These are phyloP conservation scores for Tetrapisispora taiwanensis DNA, from an alignment of 805 yeast species.

Conservation along the genomic window DNA sequence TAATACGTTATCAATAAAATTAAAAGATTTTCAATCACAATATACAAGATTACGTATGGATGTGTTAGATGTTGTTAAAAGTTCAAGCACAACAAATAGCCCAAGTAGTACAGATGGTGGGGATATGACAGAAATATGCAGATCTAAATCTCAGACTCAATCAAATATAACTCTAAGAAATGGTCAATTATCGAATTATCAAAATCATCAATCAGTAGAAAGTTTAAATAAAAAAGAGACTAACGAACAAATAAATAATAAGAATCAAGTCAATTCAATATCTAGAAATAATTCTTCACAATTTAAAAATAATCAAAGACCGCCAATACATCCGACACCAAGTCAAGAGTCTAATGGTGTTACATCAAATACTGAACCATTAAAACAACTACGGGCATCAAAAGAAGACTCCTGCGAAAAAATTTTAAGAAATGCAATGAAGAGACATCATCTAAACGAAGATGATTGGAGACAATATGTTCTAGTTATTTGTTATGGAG, in stretches of 20 bases:
- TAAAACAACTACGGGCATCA: conserved; percentile 74
- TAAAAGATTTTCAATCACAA: conserved; percentile 26
- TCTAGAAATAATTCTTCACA: not conserved
- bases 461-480: conserved; percentile 86
- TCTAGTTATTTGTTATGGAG: conserved; percentile 81
- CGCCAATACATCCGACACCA: not conserved
- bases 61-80: conserved; percentile 23
- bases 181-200: not conserved
- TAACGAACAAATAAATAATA: not conserved
- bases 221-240: not conserved
- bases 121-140: not conserved
- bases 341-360: not conserved
- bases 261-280: not conserved
- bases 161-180: not conserved
- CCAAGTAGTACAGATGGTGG: not conserved
- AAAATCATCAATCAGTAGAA: not conserved
- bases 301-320: not conserved
- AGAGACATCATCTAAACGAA: conserved; percentile 64
- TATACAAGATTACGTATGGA: conserved; percentile 23
- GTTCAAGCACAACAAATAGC: conserved; percentile 2
- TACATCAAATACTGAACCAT: conserved; percentile 43
- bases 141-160: not conserved
- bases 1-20: conserved; percentile 16
- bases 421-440: conserved; percentile 80
- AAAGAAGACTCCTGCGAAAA: conserved; percentile 87